Evolutionary conservation across 495 filamentous ascomycete genomes (phyloP).

Genomic region (Mycothermus thermophilus): DNA sequence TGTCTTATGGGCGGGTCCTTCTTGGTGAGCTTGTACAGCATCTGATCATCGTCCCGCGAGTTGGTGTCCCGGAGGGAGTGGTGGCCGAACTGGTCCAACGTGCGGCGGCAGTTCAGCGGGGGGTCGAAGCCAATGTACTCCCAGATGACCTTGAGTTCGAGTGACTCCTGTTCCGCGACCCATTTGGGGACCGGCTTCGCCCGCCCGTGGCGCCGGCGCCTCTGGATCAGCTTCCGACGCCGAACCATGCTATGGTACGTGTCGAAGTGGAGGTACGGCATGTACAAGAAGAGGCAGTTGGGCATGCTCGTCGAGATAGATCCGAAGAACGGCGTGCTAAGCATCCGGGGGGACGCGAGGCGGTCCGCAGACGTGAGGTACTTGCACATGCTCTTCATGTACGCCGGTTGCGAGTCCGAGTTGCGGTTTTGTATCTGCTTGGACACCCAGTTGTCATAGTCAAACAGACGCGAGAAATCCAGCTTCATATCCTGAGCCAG

Average conservation of each 20-base stretch:
- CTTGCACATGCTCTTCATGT: conserved; percentile 29
- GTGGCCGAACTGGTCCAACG: conserved; percentile 54
- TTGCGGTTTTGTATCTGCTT: conserved; percentile 34
- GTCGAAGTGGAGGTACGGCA: conserved; percentile 52
- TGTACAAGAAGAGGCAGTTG: conserved; percentile 29
- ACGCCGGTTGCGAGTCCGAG: conserved; percentile 32
- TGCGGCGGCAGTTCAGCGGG: conserved; percentile 49
- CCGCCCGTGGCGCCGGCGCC: conserved; percentile 41
- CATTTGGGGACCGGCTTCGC: conserved; percentile 42
- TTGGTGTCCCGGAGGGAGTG: conserved; percentile 47
- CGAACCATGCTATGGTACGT: conserved; percentile 46
- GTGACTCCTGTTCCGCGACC: conserved; percentile 36
- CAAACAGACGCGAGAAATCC: conserved; percentile 33
- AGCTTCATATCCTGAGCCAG: conserved; percentile 20
- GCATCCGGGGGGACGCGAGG: conserved; percentile 14
- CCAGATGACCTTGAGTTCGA: conserved; percentile 51
- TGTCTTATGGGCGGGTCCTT: conserved; percentile 5
- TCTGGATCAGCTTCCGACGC: conserved; percentile 44
- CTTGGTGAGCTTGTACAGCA: conserved; percentile 56
- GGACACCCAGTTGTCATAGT: conserved; percentile 34
- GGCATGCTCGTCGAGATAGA: conserved; percentile 26
- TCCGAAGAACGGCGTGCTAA: conserved; percentile 12
- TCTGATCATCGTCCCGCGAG: conserved; percentile 53
- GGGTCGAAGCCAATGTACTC: conserved; percentile 49
- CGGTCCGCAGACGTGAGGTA: conserved; percentile 32